Percentiles rank a stretch among this genome's conserved stretches.
phyloP scores from a whole-genome alignment of 371 early-diverging fungal genomes.

The Lichtheimia hyalospora region DNA sequence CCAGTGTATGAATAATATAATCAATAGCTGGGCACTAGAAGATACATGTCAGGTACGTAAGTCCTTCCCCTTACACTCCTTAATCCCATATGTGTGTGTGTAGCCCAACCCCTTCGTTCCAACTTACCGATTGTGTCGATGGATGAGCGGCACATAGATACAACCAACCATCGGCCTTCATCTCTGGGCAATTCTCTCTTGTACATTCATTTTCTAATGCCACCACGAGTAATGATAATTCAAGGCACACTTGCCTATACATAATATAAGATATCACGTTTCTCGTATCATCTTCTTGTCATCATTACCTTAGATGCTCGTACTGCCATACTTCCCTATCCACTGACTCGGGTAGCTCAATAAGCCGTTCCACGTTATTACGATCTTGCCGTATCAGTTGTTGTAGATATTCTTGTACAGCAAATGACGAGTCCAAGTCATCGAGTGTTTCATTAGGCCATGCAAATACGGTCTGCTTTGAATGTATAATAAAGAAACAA shows the following conservation, averaged over 20 bases:
- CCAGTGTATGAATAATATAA: slow-evolving; percentile 91
- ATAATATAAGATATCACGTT: no score
- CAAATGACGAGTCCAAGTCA: slow-evolving; percentile 72
- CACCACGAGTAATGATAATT: slow-evolving; percentile 77
- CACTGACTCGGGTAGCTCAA: slow-evolving; percentile 68
- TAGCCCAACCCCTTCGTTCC: neutral
- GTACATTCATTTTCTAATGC: slow-evolving; percentile 82
- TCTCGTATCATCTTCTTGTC: no score
- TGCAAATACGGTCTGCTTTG: slow-evolving; percentile 50
- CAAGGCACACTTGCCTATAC: slow-evolving; percentile 76
- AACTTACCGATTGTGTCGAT: slow-evolving; percentile 70
- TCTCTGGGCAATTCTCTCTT: slow-evolving; percentile 79
- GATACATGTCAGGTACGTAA: no score
- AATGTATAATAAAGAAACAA: neutral
- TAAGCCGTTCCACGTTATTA: slow-evolving; percentile 59
- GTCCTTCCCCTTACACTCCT: no score
- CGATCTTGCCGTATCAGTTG: slow-evolving; percentile 67
- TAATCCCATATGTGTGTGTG: no score
- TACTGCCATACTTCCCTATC: slow-evolving; percentile 84
- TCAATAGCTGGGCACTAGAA: slow-evolving; percentile 90
- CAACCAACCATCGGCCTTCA: slow-evolving; percentile 91
- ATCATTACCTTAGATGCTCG: slow-evolving; percentile 79
- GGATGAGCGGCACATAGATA: slow-evolving; percentile 94
- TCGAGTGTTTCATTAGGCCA: slow-evolving; percentile 60
- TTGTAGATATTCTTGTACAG: slow-evolving; percentile 87